Conservation (phyloP, 768 basidiomycete genomes). For the Infundibulicybe gibba region DNA sequence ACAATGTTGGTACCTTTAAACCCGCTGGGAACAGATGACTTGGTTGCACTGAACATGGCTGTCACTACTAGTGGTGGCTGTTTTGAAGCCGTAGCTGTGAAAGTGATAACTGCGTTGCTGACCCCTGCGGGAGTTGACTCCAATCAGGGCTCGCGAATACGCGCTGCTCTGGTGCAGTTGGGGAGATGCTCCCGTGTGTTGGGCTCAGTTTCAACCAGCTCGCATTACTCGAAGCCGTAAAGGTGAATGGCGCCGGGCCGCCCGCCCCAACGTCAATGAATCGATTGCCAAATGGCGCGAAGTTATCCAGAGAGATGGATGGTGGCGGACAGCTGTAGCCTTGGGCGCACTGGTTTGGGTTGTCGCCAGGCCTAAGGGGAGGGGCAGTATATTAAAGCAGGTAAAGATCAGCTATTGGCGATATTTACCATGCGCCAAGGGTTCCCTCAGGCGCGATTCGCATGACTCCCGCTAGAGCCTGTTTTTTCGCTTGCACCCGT, state of each 20-base stretch:
- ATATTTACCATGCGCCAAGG: constrained; percentile 50
- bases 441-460: constrained; percentile 59
- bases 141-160: constrained; percentile 60
- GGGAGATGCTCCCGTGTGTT: constrained; percentile 44
- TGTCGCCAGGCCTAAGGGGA: constrained; percentile 58
- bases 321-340: constrained; percentile 48
- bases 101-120: constrained; percentile 35
- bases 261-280: constrained; percentile 64
- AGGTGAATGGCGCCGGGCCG: constrained; percentile 55
- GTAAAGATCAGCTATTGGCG: neutral
- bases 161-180: constrained; percentile 43
- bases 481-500: constrained; percentile 50
- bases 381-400: neutral
- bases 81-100: constrained; percentile 40
- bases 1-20: constrained; percentile 42
- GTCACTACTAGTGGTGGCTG: constrained; percentile 29
- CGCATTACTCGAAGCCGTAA: constrained; percentile 42
- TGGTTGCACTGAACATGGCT: constrained; percentile 31
- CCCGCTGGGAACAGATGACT: constrained; percentile 31
- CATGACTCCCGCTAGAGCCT: constrained; percentile 60
- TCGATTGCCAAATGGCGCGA: constrained; percentile 45
- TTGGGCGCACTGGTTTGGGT: constrained; percentile 49
- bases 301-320: constrained; percentile 52
- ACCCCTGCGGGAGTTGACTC: constrained; percentile 39
- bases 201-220: constrained; percentile 52